Percentiles rank a stretch among this genome's conserved stretches.
These are phyloP conservation scores for Panellus pusillus DNA, from an alignment of 768 basidiomycete species.

Conservation along the genomic window DNA sequence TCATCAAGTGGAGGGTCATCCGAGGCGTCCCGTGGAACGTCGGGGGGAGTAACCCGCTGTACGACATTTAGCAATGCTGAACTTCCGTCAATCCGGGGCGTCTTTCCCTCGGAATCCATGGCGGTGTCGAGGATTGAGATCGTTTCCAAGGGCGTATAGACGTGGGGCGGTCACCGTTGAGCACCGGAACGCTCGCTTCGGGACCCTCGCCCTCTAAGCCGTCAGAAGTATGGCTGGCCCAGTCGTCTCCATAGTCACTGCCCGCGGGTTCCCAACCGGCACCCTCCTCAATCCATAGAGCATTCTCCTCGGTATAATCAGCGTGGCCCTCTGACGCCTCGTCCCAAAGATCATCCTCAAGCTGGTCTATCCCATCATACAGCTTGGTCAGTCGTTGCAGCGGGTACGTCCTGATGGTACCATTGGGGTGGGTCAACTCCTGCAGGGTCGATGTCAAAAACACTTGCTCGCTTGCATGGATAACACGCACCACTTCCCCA, in stretches of 20 bases:
- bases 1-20: constrained; percentile 20
- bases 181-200: constrained; percentile 15
- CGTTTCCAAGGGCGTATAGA: constrained; percentile 2
- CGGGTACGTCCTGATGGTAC: constrained; percentile 48
- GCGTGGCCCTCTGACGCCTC: constrained; percentile 46
- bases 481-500: constrained; percentile 25
- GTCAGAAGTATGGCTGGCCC: constrained; percentile 30
- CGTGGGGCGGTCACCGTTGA: neutral
- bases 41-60: constrained; percentile 17
- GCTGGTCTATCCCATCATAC: constrained; percentile 79
- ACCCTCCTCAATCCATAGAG: constrained; percentile 41
- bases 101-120: neutral
- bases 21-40: constrained; percentile 30
- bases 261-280: constrained; percentile 46
- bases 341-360: constrained; percentile 68
- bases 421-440: constrained; percentile 74
- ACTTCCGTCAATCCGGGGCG: neutral
- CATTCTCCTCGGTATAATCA: constrained; percentile 44
- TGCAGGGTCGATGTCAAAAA: constrained; percentile 63
- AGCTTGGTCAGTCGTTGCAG: constrained; percentile 71
- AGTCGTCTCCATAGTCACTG: constrained; percentile 36
- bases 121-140: neutral
- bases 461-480: constrained; percentile 2
- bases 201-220: constrained; percentile 26
- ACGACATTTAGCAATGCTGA: neutral